phyloP scores from a whole-genome alignment of 257 asterid species.

The Buddleja alternifolia region DNA sequence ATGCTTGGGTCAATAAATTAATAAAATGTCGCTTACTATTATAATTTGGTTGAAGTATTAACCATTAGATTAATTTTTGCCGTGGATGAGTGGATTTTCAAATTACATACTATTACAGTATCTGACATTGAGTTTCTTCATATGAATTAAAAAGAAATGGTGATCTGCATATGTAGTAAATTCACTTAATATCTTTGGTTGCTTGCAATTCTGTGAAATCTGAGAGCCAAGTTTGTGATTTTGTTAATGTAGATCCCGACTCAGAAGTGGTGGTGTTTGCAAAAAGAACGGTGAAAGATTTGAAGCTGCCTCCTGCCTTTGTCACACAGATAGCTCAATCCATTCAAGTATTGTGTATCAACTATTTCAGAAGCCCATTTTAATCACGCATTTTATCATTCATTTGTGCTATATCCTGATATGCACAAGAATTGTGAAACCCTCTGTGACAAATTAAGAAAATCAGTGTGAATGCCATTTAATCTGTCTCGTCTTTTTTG shows the following conservation, averaged over 20 bases:
- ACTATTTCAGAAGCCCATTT: conserved; percentile 17
- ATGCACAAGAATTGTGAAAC: not conserved
- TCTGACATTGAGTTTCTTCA: too few relatives aligned
- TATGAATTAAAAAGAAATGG: too few relatives aligned
- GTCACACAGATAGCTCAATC: conserved; percentile 92
- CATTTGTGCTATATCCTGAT: not conserved
- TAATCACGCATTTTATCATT: not conserved
- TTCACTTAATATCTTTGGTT: not conserved
- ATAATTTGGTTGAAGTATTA: not conserved
- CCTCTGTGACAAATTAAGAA: not conserved
- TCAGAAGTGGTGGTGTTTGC: conserved; percentile 88
- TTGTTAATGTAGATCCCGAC: conserved; percentile 71
- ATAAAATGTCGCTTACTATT: too few relatives aligned
- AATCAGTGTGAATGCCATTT: not conserved
- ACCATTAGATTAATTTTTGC: not conserved
- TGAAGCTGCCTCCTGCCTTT: conserved; percentile 93
- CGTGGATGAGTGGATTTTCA: not conserved
- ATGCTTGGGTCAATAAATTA: not conserved
- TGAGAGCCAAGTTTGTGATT: conserved; percentile 22
- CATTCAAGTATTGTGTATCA: conserved; percentile 61
- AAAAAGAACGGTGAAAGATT: conserved; percentile 87
- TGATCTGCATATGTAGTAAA: too few relatives aligned
- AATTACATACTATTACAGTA: not conserved
- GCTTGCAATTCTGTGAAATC: conserved; percentile 17
- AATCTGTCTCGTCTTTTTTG: not conserved